These are phyloP conservation scores for Alternaria sp. DNA, from an alignment of 2,329 filamentous ascomycete genomes.

Conservation along the genomic window DNA sequence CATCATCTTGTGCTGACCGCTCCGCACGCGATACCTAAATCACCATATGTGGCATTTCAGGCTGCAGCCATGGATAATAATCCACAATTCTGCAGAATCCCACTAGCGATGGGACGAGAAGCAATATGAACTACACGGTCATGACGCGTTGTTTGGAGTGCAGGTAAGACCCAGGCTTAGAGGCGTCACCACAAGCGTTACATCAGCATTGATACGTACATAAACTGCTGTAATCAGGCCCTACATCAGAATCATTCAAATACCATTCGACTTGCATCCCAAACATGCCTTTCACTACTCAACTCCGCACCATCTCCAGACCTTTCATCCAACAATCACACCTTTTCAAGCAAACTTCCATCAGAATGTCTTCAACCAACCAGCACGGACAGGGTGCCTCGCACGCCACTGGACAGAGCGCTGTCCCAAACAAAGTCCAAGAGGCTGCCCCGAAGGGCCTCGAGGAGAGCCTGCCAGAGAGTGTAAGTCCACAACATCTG, in stretches of 20 bases:
- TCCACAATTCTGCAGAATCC: background rate
- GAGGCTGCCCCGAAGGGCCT: conserved; percentile 51
- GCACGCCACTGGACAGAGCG: conserved; percentile 53
- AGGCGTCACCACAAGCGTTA: conserved; percentile 5
- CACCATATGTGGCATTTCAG: background rate
- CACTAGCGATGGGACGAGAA: background rate
- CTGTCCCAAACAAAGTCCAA: conserved; percentile 52
- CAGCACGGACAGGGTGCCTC: conserved; percentile 53
- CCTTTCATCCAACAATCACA: conserved; percentile 24
- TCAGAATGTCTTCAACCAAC: conserved; percentile 44
- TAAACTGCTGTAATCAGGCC: conserved; percentile 8
- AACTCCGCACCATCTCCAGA: conserved; percentile 30
- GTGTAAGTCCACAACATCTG: conserved; percentile 25
- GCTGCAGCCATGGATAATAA: background rate
- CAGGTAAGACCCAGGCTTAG: background rate
- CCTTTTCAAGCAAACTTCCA: conserved; percentile 24
- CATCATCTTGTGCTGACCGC: conserved; percentile 1
- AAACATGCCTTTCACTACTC: conserved; percentile 30
- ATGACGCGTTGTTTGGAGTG: conserved; percentile 11
- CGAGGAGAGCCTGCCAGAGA: conserved; percentile 53
- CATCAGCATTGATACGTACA: conserved; percentile 6
- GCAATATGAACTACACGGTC: background rate
- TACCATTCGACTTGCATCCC: background rate
- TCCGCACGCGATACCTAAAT: background rate
- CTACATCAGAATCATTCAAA: conserved; percentile 6